Conservation (phyloP, 345 rosid genomes). For the Rhizophora apiculata region DNA sequence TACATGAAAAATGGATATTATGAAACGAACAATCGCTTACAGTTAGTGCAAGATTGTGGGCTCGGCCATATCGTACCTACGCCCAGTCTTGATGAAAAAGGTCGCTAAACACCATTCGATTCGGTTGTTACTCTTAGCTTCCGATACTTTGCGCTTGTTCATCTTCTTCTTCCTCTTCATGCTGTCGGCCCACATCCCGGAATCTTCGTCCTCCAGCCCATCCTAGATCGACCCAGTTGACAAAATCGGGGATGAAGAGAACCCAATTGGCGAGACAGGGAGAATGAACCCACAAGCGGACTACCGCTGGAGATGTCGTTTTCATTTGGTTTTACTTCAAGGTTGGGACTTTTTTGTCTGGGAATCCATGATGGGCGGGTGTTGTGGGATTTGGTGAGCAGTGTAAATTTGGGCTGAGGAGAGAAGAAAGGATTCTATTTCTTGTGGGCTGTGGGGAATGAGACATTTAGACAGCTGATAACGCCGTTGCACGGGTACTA, state of each 20-base stretch:
- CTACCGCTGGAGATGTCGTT: neutral
- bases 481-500: neutral
- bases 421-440: conserved; percentile 9
- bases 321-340: neutral
- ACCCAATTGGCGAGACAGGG: conserved; percentile 42
- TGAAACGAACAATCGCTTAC: too few species aligned
- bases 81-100: too few species aligned
- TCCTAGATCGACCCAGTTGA: conserved; percentile 24
- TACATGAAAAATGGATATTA: too few species aligned
- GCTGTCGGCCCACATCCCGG: conserved; percentile 11
- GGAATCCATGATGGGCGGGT: neutral
- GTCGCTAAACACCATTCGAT: too few species aligned
- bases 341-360: neutral
- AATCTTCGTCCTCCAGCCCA: conserved; percentile 16
- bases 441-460: neutral
- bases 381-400: neutral
- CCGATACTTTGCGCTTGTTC: conserved; percentile 14
- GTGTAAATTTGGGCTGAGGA: neutral
- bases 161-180: conserved; percentile 17
- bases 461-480: conserved; percentile 19
- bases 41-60: too few species aligned
- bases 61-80: too few species aligned
- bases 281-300: conserved; percentile 20
- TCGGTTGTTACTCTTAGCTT: conserved; percentile 1
- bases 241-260: conserved; percentile 20